Evolutionary conservation across 257 asterid genomes (phyloP).

Genomic region (Ocimum tenuiflorum): DNA sequence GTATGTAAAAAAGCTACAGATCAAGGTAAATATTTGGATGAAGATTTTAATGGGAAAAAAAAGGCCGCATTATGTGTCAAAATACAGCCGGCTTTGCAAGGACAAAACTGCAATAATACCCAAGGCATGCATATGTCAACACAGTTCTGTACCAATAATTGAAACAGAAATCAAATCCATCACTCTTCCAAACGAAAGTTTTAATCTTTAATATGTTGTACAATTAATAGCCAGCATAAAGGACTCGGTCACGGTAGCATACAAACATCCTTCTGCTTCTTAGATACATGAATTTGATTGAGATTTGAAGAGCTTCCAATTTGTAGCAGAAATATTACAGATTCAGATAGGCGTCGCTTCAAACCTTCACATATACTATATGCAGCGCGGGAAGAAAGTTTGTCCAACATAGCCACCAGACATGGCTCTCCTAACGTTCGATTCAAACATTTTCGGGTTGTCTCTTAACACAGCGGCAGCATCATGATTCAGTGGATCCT

Average conservation of each 20-base stretch:
- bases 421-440: slow-evolving; percentile 88
- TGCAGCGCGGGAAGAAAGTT: slow-evolving; percentile 70
- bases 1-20: too few relatives aligned
- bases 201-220: slow-evolving; percentile 9
- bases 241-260: slow-evolving; percentile 20
- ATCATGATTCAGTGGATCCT: slow-evolving; percentile 93
- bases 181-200: slow-evolving; percentile 15
- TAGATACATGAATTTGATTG: slow-evolving; percentile 15
- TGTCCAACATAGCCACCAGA: slow-evolving; percentile 87
- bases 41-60: too few relatives aligned
- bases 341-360: slow-evolving; percentile 23
- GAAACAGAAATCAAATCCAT: too few relatives aligned
- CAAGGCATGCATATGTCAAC: too few relatives aligned
- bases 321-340: neutral
- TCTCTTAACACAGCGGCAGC: slow-evolving; percentile 91
- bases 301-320: slow-evolving; percentile 3
- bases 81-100: too few relatives aligned
- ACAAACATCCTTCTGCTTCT: slow-evolving; percentile 31
- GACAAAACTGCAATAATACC: too few relatives aligned
- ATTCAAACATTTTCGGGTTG: slow-evolving; percentile 75
- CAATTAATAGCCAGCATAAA: slow-evolving; percentile 19
- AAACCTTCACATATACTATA: slow-evolving; percentile 44
- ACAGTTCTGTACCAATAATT: too few relatives aligned
- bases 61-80: too few relatives aligned
- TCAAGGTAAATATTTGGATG: too few relatives aligned